Conservation (phyloP, 495 filamentous ascomycete genomes). For the Hypoxylon cercidicola region DNA sequence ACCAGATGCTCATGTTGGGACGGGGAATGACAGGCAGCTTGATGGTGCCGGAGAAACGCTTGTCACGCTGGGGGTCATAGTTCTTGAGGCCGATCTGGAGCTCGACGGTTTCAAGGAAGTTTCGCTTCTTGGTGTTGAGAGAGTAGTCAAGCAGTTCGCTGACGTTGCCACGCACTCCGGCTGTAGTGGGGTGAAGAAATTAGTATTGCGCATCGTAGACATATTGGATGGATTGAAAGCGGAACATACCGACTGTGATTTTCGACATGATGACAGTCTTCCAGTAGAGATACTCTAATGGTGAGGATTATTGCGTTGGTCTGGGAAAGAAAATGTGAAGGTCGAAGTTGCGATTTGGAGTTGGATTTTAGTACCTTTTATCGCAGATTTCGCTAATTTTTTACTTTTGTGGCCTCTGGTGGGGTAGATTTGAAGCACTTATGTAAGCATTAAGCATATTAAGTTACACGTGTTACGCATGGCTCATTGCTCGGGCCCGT, state of each 20-base stretch:
- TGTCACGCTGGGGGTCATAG: slow-evolving; percentile 99
- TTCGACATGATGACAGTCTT: slow-evolving; percentile 83
- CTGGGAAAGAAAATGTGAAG: slow-evolving; percentile 15
- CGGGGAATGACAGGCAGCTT: slow-evolving; percentile 89
- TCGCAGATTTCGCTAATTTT: slow-evolving; percentile 13
- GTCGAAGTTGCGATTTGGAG: background rate
- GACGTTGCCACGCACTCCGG: slow-evolving; percentile 96
- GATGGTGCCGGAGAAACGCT: slow-evolving; percentile 99
- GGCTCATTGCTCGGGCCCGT: too few species aligned
- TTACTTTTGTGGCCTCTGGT: slow-evolving; percentile 15
- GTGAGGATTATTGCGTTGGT: slow-evolving; percentile 71
- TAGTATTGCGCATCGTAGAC: slow-evolving; percentile 23
- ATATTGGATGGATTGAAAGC: background rate
- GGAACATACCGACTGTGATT: slow-evolving; percentile 82
- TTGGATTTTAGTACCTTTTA: too few species aligned
- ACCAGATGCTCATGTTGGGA: slow-evolving; percentile 91
- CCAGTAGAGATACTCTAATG: slow-evolving; percentile 74
- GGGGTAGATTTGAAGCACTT: too few species aligned
- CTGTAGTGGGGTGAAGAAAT: slow-evolving; percentile 57
- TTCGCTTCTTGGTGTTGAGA: slow-evolving; percentile 97
- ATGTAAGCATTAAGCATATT: too few species aligned
- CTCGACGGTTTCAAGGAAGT: slow-evolving; percentile 96
- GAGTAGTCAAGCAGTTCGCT: slow-evolving; percentile 91
- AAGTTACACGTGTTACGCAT: too few species aligned
- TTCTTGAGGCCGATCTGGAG: slow-evolving; percentile 99